Percentiles rank a stretch among this genome's conserved stretches.
phyloP scores from a whole-genome alignment of 805 yeast genomes.

The Brettanomyces naardenensis region DNA sequence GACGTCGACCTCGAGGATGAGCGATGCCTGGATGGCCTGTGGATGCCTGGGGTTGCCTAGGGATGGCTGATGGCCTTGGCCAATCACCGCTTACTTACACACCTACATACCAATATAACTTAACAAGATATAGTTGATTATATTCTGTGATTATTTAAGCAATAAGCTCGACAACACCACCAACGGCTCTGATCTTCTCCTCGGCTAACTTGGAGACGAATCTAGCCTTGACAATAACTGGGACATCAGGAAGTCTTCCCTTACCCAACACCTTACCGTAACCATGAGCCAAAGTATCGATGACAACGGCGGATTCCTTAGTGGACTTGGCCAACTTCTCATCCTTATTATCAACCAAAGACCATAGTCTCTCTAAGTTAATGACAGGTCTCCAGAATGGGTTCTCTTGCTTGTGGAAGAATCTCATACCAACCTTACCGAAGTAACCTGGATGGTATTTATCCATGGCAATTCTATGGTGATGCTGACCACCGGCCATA shows the following conservation, averaged over 20 bases:
- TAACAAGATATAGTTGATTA: no score
- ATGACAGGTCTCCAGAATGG: conserved; percentile 98
- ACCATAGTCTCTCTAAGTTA: conserved; percentile 98
- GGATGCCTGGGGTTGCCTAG: no score
- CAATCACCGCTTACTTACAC: no score
- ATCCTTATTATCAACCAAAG: conserved; percentile 92
- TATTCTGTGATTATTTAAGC: no score
- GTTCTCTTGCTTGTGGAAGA: conserved; percentile 91
- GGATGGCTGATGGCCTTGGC: no score
- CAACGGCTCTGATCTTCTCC: conserved; percentile 99
- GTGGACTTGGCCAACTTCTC: conserved; percentile 81
- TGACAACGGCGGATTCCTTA: conserved; percentile 93
- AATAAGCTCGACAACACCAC: conserved; percentile 99
- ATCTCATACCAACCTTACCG: conserved; percentile 99
- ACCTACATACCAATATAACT: no score
- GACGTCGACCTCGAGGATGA: no score
- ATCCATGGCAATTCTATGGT: conserved; percentile 99
- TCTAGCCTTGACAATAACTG: conserved; percentile 99
- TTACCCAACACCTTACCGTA: conserved; percentile 99
- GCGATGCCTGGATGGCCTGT: no score
- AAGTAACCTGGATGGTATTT: conserved; percentile 99
- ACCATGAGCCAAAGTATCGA: conserved; percentile 98
- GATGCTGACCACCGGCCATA: conserved; percentile 99
- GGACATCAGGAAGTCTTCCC: conserved; percentile 97
- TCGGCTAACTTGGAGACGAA: conserved; percentile 98